A percentile compares a stretch with the other conserved stretches of the same genome.
Evolutionary conservation across 2,329 filamentous ascomycete species (phyloP).

Genomic region (Diaporthe vaccinii): DNA sequence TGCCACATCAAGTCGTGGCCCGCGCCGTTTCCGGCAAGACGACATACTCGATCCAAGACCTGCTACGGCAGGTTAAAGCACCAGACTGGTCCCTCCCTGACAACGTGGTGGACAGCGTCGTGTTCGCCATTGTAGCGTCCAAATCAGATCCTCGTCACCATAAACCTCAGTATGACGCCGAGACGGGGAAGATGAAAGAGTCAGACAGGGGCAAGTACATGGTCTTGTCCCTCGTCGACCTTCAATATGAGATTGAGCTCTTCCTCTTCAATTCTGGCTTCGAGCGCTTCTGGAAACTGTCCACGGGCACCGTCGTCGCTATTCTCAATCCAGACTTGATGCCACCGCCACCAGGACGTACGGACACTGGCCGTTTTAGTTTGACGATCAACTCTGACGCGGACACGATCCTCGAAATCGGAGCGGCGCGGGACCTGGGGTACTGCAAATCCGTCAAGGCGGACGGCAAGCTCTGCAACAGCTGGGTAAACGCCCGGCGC

Average conservation of each 20-base stretch:
- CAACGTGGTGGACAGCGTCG: slow-evolving; percentile 88
- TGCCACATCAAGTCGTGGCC: slow-evolving; percentile 84
- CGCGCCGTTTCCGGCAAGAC: slow-evolving; percentile 85
- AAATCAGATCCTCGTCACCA: slow-evolving; percentile 85
- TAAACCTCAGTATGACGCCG: slow-evolving; percentile 59
- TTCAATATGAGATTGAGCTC: slow-evolving; percentile 91
- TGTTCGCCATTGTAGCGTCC: slow-evolving; percentile 88
- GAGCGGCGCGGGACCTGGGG: slow-evolving; percentile 85
- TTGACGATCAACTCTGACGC: slow-evolving; percentile 87
- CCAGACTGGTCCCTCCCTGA: slow-evolving; percentile 87
- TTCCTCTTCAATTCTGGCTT: slow-evolving; percentile 95
- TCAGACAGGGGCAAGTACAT: slow-evolving; percentile 87
- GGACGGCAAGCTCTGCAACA: slow-evolving; percentile 83
- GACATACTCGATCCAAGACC: slow-evolving; percentile 81
- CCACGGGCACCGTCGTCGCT: slow-evolving; percentile 89
- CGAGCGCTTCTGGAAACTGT: slow-evolving; percentile 93
- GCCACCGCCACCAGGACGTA: slow-evolving; percentile 82
- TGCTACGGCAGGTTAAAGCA: slow-evolving; percentile 84
- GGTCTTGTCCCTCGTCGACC: slow-evolving; percentile 87
- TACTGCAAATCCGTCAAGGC: slow-evolving; percentile 89
- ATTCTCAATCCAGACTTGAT: slow-evolving; percentile 93
- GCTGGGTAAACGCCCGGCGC: slow-evolving; percentile 90
- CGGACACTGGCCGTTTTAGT: slow-evolving; percentile 86
- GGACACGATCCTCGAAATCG: slow-evolving; percentile 92
- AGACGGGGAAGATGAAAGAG: slow-evolving; percentile 62